Base-by-base conservation (phyloP, 441 rosid genomes). In the Euphorbia corollata region DNA sequence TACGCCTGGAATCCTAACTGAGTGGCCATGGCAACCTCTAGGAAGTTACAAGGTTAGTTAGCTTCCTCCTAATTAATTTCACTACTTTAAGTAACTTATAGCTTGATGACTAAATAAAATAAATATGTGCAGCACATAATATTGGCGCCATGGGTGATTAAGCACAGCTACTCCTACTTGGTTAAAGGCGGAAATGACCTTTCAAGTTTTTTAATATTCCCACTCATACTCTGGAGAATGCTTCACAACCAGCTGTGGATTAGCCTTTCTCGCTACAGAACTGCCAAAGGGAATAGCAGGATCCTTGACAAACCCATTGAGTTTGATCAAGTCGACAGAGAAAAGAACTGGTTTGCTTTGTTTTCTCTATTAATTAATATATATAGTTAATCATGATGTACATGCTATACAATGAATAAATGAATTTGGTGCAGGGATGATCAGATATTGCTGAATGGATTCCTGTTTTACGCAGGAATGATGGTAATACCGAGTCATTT, bases 181-280 rank as follows among this genome's bases (percentile, higher is more conserved):
- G 61, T 61, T 2, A 24, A 62, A 41, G 74, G 62, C 32, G 74
- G 50, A 47, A 51, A 38, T 41, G 61, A 55, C 11, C 18, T 61
- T 0, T 60, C 82, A 3, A 69, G 70, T 68, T 75, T 87, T 39
- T n/a, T 79, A 5, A n/a, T 85, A 16, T 57, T 84, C 19, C 87
- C 86, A 1, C n/a, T 77, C 8, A 20, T 81, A 32, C 4, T 86
- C 23, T 75, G 71, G 80, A 73, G 96, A 71, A 68, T 81, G 78
- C 67, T 90, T 67, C 96, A 92, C 75, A 88, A 81, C 78, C 96
- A 86, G 74, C 16, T 86, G 1, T 92, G 97, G 97, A 87, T 92
- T 39, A 82, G 90, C 64, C 56, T 86, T 0, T 84, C 96, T 5
- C 89, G 98, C 13, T 82, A 88, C 50, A 74, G 73, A 15, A 88